phyloP scores from a whole-genome alignment of 2,329 filamentous ascomycete species.

The Fusarium camptoceras region DNA sequence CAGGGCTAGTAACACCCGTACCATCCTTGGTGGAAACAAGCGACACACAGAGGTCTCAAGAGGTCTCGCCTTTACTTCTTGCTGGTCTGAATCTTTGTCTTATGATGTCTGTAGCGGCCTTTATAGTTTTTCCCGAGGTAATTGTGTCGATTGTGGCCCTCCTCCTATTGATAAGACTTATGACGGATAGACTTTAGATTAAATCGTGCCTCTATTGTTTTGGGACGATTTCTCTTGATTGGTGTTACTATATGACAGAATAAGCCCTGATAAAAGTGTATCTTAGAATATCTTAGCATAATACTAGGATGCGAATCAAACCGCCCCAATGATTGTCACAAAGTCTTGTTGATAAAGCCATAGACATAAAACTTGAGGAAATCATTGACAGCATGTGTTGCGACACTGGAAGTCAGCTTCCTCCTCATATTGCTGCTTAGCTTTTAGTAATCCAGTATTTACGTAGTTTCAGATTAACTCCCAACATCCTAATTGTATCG shows the following conservation, averaged over 20 bases:
- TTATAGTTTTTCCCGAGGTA: neutral
- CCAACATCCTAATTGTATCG: slow-evolving; percentile 21
- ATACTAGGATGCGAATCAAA: neutral
- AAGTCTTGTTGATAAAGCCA: no score
- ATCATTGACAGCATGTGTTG: no score
- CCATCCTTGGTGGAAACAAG: slow-evolving; percentile 1
- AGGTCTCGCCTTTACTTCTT: neutral
- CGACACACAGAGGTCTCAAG: neutral
- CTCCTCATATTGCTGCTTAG: neutral
- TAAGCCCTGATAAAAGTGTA: slow-evolving; percentile 31
- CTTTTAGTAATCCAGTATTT: neutral
- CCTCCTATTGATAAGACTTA: neutral
- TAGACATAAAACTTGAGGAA: no score
- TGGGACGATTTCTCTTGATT: slow-evolving; percentile 29
- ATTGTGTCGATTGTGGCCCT: neutral
- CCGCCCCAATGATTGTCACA: neutral
- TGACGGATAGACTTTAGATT: neutral
- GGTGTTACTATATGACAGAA: slow-evolving; percentile 27
- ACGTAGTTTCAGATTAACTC: neutral
- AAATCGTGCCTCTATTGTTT: slow-evolving; percentile 2
- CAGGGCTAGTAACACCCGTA: neutral
- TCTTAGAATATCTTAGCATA: slow-evolving; percentile 31
- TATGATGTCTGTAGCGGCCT: neutral
- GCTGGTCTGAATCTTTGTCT: neutral
- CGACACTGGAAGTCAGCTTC: neutral